phyloP scores from a whole-genome alignment of 2,329 filamentous ascomycete species.

The Fusarium staphyleae region DNA sequence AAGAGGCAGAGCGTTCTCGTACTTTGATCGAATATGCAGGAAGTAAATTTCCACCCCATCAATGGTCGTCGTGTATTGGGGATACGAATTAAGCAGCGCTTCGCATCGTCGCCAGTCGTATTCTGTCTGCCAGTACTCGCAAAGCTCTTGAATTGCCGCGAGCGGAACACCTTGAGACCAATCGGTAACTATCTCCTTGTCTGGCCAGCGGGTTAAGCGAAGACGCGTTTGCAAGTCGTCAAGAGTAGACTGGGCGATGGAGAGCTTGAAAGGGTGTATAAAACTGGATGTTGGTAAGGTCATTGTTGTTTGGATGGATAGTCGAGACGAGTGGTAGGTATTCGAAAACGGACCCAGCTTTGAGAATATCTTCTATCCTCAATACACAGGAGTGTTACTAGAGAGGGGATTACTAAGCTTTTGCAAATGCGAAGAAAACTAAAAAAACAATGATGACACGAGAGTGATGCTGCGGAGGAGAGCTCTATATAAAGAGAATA shows the following conservation, averaged over 20 bases:
- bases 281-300: neutral
- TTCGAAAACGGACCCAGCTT: neutral
- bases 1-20: slow-evolving; percentile 3
- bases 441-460: neutral
- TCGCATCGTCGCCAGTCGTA: slow-evolving; percentile 16
- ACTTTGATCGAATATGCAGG: slow-evolving; percentile 6
- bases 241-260: neutral
- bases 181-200: slow-evolving; percentile 4
- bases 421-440: neutral
- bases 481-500: neutral
- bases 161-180: slow-evolving; percentile 15
- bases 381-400: neutral
- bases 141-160: neutral
- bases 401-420: neutral
- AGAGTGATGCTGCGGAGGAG: neutral
- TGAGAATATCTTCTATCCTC: neutral
- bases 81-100: slow-evolving; percentile 5
- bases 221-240: slow-evolving; percentile 8
- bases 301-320: neutral
- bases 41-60: slow-evolving; percentile 13
- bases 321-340: neutral
- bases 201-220: slow-evolving; percentile 7
- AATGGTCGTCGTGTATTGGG: slow-evolving; percentile 8
- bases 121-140: slow-evolving; percentile 6
- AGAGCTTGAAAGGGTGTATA: slow-evolving; percentile 4